Conservation (phyloP, 331 rosid genomes). For the Acacia pycnantha region DNA sequence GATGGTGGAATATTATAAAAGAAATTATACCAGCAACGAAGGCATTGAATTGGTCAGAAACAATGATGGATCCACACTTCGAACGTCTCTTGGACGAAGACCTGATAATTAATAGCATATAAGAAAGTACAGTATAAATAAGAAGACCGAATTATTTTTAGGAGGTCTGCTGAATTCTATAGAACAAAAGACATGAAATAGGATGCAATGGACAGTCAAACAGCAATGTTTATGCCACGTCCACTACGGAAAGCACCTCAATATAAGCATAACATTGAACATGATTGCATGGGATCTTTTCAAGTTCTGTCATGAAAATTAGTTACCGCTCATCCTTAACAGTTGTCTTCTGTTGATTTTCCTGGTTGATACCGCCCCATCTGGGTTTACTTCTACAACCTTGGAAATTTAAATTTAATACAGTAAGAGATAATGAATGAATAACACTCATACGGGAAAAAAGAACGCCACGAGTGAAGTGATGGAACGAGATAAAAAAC, state of each 20-base stretch:
- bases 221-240: constrained; percentile 3
- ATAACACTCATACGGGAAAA: not conserved
- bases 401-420: not conserved
- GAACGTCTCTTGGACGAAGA: constrained; percentile 94
- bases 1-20: not conserved
- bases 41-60: constrained; percentile 94
- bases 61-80: constrained; percentile 97
- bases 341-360: constrained; percentile 92
- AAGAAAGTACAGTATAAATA: constrained; percentile 5
- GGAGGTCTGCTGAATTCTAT: not conserved
- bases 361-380: constrained; percentile 67
- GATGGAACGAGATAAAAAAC: not conserved
- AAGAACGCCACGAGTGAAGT: not conserved
- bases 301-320: not conserved
- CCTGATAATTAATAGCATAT: constrained; percentile 49
- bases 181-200: not conserved
- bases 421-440: not conserved
- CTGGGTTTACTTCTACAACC: constrained; percentile 86
- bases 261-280: constrained; percentile 1
- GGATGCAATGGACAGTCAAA: not conserved
- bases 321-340: constrained; percentile 86
- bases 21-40: constrained; percentile 73
- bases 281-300: not conserved
- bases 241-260: not conserved
- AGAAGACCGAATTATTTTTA: not conserved